Evolutionary conservation across 2,329 filamentous ascomycete genomes (phyloP).

Genomic region (Stagonosporopsis rhizophila): DNA sequence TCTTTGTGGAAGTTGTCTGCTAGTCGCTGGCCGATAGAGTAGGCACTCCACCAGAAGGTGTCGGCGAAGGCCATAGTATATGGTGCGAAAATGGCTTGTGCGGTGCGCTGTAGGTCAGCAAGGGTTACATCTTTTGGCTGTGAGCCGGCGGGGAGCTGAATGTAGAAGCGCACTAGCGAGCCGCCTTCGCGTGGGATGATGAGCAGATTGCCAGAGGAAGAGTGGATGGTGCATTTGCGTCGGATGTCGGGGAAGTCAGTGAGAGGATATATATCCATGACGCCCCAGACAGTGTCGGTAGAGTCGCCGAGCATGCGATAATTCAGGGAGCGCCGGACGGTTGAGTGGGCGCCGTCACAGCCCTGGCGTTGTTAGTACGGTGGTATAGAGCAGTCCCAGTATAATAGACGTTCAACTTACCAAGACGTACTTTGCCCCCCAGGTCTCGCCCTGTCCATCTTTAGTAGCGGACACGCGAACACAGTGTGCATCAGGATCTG

Average conservation of each 20-base stretch:
- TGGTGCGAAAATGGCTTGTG: conserved; percentile 61
- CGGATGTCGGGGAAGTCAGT: conserved; percentile 61
- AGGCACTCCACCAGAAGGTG: conserved; percentile 75
- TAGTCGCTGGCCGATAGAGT: conserved; percentile 74
- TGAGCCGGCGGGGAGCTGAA: conserved; percentile 62
- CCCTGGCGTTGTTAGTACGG: conserved; percentile 39
- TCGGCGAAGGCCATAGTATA: conserved; percentile 63
- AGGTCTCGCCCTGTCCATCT: conserved; percentile 38
- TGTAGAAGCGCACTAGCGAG: conserved; percentile 67
- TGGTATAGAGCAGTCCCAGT: neutral
- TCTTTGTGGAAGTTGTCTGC: conserved; percentile 72
- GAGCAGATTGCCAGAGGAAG: conserved; percentile 55
- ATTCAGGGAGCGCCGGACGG: conserved; percentile 59
- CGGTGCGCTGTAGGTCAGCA: conserved; percentile 61
- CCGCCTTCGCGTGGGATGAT: conserved; percentile 63
- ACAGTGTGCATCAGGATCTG: conserved; percentile 40
- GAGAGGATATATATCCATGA: conserved; percentile 60
- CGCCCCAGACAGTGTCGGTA: conserved; percentile 64
- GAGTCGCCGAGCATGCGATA: conserved; percentile 67
- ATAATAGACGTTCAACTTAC: conserved; percentile 25
- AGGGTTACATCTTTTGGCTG: conserved; percentile 61
- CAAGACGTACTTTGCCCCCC: conserved; percentile 50
- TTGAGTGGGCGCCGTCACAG: conserved; percentile 62
- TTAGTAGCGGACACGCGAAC: conserved; percentile 44
- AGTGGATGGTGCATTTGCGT: conserved; percentile 58